These are phyloP conservation scores for Lycium ferocissimum DNA, from an alignment of 257 asterid genomes.

Conservation along the genomic window DNA sequence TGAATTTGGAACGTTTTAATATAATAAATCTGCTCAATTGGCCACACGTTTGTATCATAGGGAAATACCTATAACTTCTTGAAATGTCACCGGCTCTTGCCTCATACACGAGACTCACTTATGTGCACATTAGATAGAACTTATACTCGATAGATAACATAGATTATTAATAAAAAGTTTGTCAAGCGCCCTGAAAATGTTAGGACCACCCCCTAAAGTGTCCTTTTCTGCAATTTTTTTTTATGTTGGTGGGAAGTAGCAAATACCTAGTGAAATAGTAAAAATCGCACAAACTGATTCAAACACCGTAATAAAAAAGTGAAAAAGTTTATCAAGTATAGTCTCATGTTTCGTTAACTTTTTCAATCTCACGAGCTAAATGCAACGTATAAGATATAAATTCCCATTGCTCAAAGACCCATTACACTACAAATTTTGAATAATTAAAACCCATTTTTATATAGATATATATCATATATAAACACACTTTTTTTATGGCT, in stretches of 20 bases:
- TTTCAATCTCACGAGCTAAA: not conserved
- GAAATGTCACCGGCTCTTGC: not conserved
- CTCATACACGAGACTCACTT: too few relatives aligned
- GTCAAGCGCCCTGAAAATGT: not conserved
- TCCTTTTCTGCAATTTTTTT: not conserved
- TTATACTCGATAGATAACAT: not conserved
- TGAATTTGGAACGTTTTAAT: not conserved
- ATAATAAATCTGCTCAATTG: too few relatives aligned
- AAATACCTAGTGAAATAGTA: too few relatives aligned
- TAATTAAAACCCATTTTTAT: not conserved
- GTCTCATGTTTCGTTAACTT: not conserved
- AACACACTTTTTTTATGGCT: not conserved
- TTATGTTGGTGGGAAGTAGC: too few relatives aligned
- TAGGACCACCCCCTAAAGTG: not conserved
- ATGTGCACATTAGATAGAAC: not conserved
- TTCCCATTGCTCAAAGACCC: not conserved
- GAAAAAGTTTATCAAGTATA: not conserved
- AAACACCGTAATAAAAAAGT: not conserved
- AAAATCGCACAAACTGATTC: not conserved
- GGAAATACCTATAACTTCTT: not conserved
- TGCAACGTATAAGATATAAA: not conserved
- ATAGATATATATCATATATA: not conserved
- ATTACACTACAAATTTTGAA: not conserved
- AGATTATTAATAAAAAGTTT: not conserved
- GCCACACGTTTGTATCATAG: not conserved